Evolutionary conservation across 2,329 filamentous ascomycete genomes (phyloP).

Genomic region (Epichloe gansuensis): DNA sequence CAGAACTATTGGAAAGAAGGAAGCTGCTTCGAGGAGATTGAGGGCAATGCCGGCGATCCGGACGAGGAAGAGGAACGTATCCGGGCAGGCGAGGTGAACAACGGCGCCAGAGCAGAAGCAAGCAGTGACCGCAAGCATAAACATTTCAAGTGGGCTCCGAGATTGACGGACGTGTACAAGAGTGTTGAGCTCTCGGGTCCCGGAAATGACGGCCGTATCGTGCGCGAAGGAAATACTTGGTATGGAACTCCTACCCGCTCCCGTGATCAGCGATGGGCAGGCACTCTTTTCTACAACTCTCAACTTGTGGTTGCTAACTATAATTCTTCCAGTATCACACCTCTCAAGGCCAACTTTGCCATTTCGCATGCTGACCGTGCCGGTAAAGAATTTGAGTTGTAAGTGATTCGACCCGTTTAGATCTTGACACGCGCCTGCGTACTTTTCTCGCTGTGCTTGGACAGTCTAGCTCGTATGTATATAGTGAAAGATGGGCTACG

Average conservation of each 20-base stretch:
- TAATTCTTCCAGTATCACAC: slow-evolving; percentile 56
- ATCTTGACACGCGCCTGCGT: background rate
- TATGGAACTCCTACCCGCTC: slow-evolving; percentile 26
- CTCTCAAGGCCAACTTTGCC: slow-evolving; percentile 86
- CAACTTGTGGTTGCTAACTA: slow-evolving; percentile 4
- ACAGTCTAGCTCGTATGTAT: slow-evolving; percentile 8
- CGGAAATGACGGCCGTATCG: slow-evolving; percentile 87
- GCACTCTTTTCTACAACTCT: background rate
- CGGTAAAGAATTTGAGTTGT: slow-evolving; percentile 61
- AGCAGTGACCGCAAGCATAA: slow-evolving; percentile 53
- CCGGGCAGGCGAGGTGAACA: slow-evolving; percentile 44
- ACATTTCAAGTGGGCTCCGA: slow-evolving; percentile 91
- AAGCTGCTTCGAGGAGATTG: slow-evolving; percentile 75
- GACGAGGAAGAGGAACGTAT: slow-evolving; percentile 63
- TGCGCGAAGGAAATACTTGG: slow-evolving; percentile 81
- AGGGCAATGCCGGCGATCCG: slow-evolving; percentile 50
- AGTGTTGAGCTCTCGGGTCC: slow-evolving; percentile 69
- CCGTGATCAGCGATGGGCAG: background rate
- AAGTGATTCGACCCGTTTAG: slow-evolving; percentile 1
- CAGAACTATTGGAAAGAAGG: slow-evolving; percentile 85
- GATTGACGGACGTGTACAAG: slow-evolving; percentile 75
- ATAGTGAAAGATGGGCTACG: slow-evolving; percentile 6
- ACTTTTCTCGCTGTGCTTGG: slow-evolving; percentile 2
- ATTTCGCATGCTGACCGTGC: slow-evolving; percentile 34
- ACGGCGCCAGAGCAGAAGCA: background rate